Base-by-base conservation (phyloP, 2,329 filamentous ascomycete species). In the Ramularia collo-cygni region DNA sequence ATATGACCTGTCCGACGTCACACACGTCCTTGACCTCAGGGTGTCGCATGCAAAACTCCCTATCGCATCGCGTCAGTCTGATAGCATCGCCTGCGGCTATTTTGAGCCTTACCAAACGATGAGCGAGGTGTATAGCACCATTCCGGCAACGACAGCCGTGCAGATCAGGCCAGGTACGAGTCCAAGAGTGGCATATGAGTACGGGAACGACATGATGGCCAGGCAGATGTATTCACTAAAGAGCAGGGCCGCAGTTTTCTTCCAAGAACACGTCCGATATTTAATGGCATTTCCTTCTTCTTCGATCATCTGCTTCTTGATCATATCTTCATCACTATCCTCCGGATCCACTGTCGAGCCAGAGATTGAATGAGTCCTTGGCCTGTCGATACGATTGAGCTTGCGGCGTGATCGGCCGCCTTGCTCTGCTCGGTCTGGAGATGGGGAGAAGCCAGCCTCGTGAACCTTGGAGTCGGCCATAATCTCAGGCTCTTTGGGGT, bases 221-320 rank as follows among this genome's bases (percentile, higher is more conserved):
- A 95, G 68, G 61, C 87, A 94, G 44, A 95, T 95, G 62, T 95
- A 95, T 69, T 95, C 89, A 36, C 86, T 92, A 66, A 95, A 95
- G 37, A 95, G 77, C 52, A 95, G 64, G 1, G 83, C 87, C 0
- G 89, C 87, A 38, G 89, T 95, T 83, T 95, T 95, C 58, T 85
- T 83, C 89, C 89, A 95, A 52, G 82, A 89, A 67, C 89, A 95
- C 28, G 88, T 94, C 45, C 89, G 76, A 62, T 95, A 95, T 66
- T 94, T 81, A 64, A 95, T 95, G 8, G 80, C 78, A 62, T 84
- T 81, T 37, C 78, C 80, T 18, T 79, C 74, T 63, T 95, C 89
- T 46, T 84, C 60, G 38, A 81, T 85, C 48, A 90, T 76, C 66
- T 94, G 88, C 64, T 76, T 74, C 35, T 71, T 73, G 30, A 79